Evolutionary conservation across 192 early-diverging fungal species (phyloP).

Genomic region (Rhizoclosmatium sp.): DNA sequence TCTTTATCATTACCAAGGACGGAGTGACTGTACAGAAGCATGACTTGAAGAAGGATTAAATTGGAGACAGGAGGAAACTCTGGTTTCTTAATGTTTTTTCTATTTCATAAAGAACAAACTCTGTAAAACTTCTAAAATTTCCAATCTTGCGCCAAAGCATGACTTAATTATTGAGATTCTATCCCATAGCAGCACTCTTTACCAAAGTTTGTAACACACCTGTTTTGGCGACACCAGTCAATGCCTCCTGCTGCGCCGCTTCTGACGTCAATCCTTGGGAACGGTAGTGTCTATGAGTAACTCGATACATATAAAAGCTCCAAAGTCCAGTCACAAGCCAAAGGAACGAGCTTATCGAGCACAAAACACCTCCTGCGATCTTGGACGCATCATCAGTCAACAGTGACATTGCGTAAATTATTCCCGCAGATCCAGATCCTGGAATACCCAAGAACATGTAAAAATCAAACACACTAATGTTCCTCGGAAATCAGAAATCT

Average conservation of each 20-base stretch:
- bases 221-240: slow-evolving; percentile 26
- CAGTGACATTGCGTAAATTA: slow-evolving; percentile 38
- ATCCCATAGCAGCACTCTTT: neutral
- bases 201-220: slow-evolving; percentile 20
- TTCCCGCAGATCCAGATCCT: slow-evolving; percentile 26
- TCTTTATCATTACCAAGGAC: slow-evolving; percentile 83
- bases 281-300: slow-evolving; percentile 28
- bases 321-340: slow-evolving; percentile 22
- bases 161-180: neutral
- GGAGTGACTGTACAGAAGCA: slow-evolving; percentile 78
- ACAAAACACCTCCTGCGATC: slow-evolving; percentile 10
- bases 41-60: slow-evolving; percentile 92
- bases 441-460: slow-evolving; percentile 30
- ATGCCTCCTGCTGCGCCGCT: slow-evolving; percentile 31
- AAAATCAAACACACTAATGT: slow-evolving; percentile 17
- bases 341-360: neutral
- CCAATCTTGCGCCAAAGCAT: neutral
- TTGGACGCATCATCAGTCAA: slow-evolving; percentile 11
- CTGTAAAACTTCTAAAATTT: neutral
- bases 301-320: slow-evolving; percentile 12
- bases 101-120: neutral
- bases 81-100: slow-evolving; percentile 6
- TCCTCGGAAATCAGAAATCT: neutral
- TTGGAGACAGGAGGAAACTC: neutral
- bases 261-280: slow-evolving; percentile 29